Base-by-base conservation (phyloP, 352 stramenopile genomes). In the Phytopythium vexans region DNA sequence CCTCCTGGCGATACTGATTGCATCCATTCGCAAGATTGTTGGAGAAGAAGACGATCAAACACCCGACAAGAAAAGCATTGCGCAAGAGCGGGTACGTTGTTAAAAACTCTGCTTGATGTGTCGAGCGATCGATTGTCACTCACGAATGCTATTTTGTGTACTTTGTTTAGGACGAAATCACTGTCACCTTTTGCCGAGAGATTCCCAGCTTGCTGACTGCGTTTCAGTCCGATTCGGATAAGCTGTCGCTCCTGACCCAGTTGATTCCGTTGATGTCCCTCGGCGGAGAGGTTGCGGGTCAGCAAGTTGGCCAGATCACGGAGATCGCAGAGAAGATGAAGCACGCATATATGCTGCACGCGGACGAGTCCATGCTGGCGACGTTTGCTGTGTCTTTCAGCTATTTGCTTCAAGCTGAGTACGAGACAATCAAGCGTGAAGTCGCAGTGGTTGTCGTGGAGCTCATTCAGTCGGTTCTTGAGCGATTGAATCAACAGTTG, bases 141-240 rank as follows among this genome's bases (percentile, higher is more conserved):
- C 7, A 43, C 39, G 31, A 12, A 10, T 45, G 21, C 16, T n/a
- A 2, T 44, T 42, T 9, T 16, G 4, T 21, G 35, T 1, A 35
- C 21, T 49, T 16, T 44, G 34, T 56, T 44, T 53, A 90, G 79
- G 76, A 89, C 51, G 85, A 92, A 52, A 83, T 94, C 32, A 86
- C 80, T 11, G 68, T 89, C 14, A 70, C 73, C 33, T 93, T 92
- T 41, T 93, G 77, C 64, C 86, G 86, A 36, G 86, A 94, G 55
- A 75, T 95, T 32, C 83, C 86, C 12, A 84, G 60, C 9, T 59
- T 95, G 51, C 75, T 95, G 8, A 58, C 85, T 38, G 60, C 77
- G 31, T 93, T 88, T 36, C 83, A 95, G 54, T 80, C 84, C 0
- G 86, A 95, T 44, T 64, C 74, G 3, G 82, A 91, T 51, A 95